These are phyloP conservation scores for Botrytis deweyae DNA, from an alignment of 2,329 filamentous ascomycete species.

Conservation along the genomic window DNA sequence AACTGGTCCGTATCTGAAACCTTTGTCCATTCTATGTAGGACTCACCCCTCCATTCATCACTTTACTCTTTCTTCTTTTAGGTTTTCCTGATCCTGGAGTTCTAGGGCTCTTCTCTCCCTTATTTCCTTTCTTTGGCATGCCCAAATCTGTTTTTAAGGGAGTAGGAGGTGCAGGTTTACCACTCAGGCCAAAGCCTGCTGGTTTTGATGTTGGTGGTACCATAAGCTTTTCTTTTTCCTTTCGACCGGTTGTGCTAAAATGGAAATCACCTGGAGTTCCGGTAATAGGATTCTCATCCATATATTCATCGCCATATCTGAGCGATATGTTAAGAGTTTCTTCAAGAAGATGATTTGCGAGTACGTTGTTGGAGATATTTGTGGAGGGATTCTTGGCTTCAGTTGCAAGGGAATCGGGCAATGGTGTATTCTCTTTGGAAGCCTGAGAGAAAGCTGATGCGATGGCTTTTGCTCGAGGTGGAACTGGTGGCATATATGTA, in stretches of 20 bases:
- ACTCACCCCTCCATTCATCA: conserved; percentile 29
- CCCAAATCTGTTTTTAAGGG: conserved; percentile 34
- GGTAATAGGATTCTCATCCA: conserved; percentile 68
- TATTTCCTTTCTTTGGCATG: conserved; percentile 35
- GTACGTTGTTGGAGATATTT: conserved; percentile 28
- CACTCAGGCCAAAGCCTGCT: conserved; percentile 25
- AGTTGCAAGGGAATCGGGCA: conserved; percentile 42
- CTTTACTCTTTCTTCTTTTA: conserved; percentile 42
- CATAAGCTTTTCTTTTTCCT: conserved; percentile 35
- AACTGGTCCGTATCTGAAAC: neutral
- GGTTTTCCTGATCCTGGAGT: conserved; percentile 39
- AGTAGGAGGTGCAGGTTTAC: conserved; percentile 25
- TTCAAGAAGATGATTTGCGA: conserved; percentile 45
- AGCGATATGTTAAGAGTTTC: conserved; percentile 58
- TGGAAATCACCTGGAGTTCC: conserved; percentile 66
- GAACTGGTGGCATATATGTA: conserved; percentile 37
- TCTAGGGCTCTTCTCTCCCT: conserved; percentile 38
- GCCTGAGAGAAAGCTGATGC: conserved; percentile 34
- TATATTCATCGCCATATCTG: conserved; percentile 61
- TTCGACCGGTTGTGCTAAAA: conserved; percentile 58
- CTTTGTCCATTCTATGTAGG: conserved; percentile 24
- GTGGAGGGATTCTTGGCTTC: conserved; percentile 18
- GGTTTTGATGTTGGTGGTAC: conserved; percentile 28
- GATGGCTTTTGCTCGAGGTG: conserved; percentile 25
- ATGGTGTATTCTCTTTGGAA: conserved; percentile 46